Evolutionary conservation across 2,329 filamentous ascomycete genomes (phyloP).

Genomic region (Leptographium lundbergii): DNA sequence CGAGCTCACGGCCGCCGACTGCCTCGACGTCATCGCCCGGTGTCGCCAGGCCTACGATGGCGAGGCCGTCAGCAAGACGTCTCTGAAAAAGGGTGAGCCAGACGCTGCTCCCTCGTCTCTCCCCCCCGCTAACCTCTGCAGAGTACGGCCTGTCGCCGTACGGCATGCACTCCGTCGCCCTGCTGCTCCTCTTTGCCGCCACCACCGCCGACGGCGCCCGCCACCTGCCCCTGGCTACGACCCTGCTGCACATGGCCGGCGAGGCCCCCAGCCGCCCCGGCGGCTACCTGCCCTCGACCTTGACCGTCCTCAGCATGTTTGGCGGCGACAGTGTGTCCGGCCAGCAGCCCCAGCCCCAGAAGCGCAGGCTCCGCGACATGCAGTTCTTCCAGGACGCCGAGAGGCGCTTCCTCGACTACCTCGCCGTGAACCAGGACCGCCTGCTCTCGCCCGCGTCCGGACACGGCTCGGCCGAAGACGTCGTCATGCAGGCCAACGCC

Average conservation of each 20-base stretch:
- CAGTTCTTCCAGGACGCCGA: conserved; percentile 13
- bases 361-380: conserved; percentile 2
- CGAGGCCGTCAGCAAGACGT: background rate
- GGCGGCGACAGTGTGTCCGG: conserved; percentile 9
- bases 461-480: background rate
- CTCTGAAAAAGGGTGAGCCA: conserved; percentile 2
- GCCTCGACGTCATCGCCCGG: background rate
- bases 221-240: conserved; percentile 14
- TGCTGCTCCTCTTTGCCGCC: conserved; percentile 13
- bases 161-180: conserved; percentile 21
- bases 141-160: conserved; percentile 15
- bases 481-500: conserved; percentile 18
- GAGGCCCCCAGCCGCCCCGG: background rate
- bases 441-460: background rate
- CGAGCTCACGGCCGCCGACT: conserved; percentile 2
- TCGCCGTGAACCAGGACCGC: conserved; percentile 2
- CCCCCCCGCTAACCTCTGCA: background rate
- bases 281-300: conserved; percentile 23
- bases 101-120: background rate
- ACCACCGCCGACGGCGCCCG: background rate
- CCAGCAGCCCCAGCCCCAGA: background rate
- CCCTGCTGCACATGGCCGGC: conserved; percentile 22
- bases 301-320: conserved; percentile 17
- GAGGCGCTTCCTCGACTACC: conserved; percentile 14
- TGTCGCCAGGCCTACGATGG: background rate